Percentiles rank a stretch among this genome's conserved stretches.
Conservation (phyloP, 179 eudicot genomes). For the Vitellaria paradoxa region DNA sequence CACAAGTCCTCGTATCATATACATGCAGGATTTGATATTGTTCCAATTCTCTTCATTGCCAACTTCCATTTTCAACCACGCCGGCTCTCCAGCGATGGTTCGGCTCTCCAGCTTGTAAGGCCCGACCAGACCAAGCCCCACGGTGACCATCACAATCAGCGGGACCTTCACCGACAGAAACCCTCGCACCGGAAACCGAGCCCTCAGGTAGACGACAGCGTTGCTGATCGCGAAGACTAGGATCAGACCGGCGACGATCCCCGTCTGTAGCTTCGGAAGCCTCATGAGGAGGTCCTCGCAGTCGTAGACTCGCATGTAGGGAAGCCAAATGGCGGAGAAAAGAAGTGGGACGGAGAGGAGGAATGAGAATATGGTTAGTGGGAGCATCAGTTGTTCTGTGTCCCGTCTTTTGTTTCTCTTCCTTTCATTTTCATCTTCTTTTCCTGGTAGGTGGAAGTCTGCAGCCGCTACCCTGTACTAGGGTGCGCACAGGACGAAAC, state of each 20-base stretch:
- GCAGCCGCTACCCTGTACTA: too few species aligned
- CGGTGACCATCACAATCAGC: constrained; percentile 20
- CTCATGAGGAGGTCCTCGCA: constrained; percentile 28
- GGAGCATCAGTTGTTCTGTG: neutral
- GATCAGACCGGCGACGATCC: constrained; percentile 20
- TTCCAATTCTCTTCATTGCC: constrained; percentile 21
- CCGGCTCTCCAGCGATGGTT: constrained; percentile 28
- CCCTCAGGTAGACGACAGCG: constrained; percentile 15
- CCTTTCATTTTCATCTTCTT: too few species aligned
- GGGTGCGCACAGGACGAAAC: too few species aligned
- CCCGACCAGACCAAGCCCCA: constrained; percentile 32
- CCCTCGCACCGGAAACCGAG: constrained; percentile 17
- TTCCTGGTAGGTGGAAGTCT: too few species aligned
- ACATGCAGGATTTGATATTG: constrained; percentile 39
- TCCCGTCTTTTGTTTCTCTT: too few species aligned
- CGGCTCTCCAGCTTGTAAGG: constrained; percentile 17
- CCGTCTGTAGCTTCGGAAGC: constrained; percentile 13
- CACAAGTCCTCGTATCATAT: constrained; percentile 24
- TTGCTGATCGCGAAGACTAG: constrained; percentile 22
- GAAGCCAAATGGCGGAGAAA: constrained; percentile 20
- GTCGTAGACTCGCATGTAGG: constrained; percentile 20
- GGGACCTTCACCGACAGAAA: constrained; percentile 23
- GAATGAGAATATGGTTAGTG: constrained; percentile 16
- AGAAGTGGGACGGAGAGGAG: constrained; percentile 30
- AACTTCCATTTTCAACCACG: constrained; percentile 24